Evolutionary conservation across 2,329 filamentous ascomycete genomes (phyloP), one percentile per base, ranked within the genome.

Genomic region (Grosmannia penicillata): DNA sequence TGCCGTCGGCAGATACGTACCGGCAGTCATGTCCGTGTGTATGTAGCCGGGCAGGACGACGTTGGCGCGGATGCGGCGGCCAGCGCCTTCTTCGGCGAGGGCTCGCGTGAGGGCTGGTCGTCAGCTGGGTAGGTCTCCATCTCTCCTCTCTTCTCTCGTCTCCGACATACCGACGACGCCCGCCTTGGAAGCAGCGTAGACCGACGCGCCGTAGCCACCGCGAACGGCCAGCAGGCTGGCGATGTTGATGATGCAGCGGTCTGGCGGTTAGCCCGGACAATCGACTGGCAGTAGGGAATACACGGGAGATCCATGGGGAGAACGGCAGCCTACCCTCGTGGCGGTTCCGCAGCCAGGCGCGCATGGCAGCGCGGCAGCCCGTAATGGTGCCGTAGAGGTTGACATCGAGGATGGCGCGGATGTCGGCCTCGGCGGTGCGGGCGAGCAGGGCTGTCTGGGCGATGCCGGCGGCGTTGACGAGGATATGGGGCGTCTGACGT

Each of bases 11-110:
- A 24, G n/a, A 8, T 19, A 29, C 61, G 58, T 59, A 87, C 82
- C 64, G 53, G 70, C 59, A 47, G 80, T 84, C 83, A 93, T 93
- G 34, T 75, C 70, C 33, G 83, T 89, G 40, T 81, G 66, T 47
- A 93, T 78, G 62, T 89, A 93, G 7, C 85, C 85, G 1, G 85
- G 85, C 30, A 89, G 62, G 46, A 93, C 73, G 22, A 78, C 78
- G 59, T 93, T 93, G 33, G 83, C 79, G 23, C 86, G 69, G 41
- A 93, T 69, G 35, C 70, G 69, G 34, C 65, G 62, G 43, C 63
- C 58, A 37, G 70, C 71, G 48, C 78, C 57, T 58, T 85, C 76
- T 36, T 60, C 65, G 30, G 75, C 75, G 4, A 84, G 61, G 39
- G 77, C 72, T 41, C 77, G 68, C 18, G 78, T 86, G 48, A 85